phyloP scores from a whole-genome alignment of 1,284 basidiomycete genomes.

The Fereydounia khargensis region DNA sequence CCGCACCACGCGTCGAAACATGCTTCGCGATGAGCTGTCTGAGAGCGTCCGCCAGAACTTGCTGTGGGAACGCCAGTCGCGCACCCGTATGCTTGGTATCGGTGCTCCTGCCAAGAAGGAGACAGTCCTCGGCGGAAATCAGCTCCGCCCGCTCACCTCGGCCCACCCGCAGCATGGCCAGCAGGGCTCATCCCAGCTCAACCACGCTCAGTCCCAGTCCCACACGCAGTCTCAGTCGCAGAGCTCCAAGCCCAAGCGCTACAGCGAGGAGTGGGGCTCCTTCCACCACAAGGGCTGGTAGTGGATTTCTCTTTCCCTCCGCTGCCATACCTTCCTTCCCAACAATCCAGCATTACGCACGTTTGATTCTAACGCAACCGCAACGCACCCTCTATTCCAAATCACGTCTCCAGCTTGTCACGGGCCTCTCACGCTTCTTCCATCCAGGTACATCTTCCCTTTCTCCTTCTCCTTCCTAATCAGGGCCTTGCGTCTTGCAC shows the following conservation, averaged over 20 bases:
- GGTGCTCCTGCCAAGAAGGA: constrained; percentile 18
- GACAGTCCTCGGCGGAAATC: constrained; percentile 41
- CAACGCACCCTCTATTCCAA: too few relatives aligned
- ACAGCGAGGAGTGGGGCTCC: constrained; percentile 42
- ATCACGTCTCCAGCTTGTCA: too few relatives aligned
- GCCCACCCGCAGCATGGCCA: neutral
- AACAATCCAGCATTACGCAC: too few relatives aligned
- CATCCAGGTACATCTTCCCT: too few relatives aligned
- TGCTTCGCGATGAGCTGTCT: constrained; percentile 79
- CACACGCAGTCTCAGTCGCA: neutral
- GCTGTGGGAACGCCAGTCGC: constrained; percentile 71
- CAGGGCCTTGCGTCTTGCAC: too few relatives aligned
- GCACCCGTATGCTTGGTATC: constrained; percentile 51
- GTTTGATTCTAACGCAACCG: too few relatives aligned
- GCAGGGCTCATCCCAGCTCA: neutral
- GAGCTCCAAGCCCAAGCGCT: constrained; percentile 15
- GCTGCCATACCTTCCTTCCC: neutral
- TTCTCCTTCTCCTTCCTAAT: too few relatives aligned
- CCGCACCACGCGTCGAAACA: constrained; percentile 75
- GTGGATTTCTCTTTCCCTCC: neutral
- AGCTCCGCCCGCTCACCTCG: constrained; percentile 37
- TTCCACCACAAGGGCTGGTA: constrained; percentile 54
- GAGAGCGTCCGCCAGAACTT: constrained; percentile 78
- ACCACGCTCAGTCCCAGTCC: neutral
- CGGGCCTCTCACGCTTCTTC: too few relatives aligned